Percentiles rank a stretch among this genome's conserved stretches.
Evolutionary conservation across 139 green algal genomes (phyloP).

Genomic region (Closterium sp.): DNA sequence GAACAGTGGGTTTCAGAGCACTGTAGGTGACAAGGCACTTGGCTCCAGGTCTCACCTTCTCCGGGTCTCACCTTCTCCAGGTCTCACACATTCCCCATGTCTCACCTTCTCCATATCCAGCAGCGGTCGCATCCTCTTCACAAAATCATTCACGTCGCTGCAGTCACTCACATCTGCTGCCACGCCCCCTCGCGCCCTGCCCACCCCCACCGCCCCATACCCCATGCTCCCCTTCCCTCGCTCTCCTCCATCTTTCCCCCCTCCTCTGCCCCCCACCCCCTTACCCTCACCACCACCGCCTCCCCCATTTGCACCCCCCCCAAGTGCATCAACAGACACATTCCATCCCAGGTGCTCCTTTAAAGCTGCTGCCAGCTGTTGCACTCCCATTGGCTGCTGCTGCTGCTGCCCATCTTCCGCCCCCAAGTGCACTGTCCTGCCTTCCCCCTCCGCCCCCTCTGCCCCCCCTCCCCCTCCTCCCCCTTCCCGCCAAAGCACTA

Average conservation of each 20-base stretch:
- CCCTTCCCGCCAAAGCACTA: neutral
- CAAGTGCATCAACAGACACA: neutral
- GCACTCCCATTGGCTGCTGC: neutral
- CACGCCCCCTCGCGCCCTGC: neutral
- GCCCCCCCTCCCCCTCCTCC: neutral
- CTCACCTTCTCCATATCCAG: constrained; percentile 31
- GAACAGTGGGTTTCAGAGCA: neutral
- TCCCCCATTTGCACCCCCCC: neutral
- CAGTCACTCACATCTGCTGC: neutral
- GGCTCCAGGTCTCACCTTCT: neutral
- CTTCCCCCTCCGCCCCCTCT: neutral
- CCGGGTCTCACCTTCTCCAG: neutral
- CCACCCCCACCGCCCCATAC: neutral
- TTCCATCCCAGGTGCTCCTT: neutral
- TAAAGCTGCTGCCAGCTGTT: neutral
- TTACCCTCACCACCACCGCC: neutral
- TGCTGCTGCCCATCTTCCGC: neutral
- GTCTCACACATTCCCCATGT: neutral
- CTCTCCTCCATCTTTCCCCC: neutral
- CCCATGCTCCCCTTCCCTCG: constrained; percentile 2
- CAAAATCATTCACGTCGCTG: constrained; percentile 20
- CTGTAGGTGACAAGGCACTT: no score
- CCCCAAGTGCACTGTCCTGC: neutral
- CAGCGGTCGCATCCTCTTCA: neutral
- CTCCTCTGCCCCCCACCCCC: neutral